A percentile compares a stretch with the other conserved stretches of the same genome.
These are phyloP conservation scores for Beauveria sp. DNA, from an alignment of 2,329 filamentous ascomycete species.

Conservation along the genomic window DNA sequence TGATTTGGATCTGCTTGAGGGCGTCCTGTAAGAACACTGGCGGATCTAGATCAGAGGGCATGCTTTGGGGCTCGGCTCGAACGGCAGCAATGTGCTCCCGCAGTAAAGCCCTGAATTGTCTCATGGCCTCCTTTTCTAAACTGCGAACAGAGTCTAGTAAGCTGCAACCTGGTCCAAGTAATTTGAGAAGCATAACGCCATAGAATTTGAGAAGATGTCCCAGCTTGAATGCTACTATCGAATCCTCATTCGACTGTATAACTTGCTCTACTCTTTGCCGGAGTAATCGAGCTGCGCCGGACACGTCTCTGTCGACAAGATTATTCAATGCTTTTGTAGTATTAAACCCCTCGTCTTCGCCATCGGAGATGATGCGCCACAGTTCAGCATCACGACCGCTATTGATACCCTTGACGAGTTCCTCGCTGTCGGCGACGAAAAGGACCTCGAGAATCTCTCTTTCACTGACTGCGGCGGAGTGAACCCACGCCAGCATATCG, in stretches of 20 bases:
- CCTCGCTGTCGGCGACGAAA: conserved; percentile 84
- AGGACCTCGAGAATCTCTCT: conserved; percentile 84
- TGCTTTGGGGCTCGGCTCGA: conserved; percentile 62
- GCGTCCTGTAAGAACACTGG: conserved; percentile 77
- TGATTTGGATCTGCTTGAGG: conserved; percentile 65
- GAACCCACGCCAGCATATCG: conserved; percentile 96
- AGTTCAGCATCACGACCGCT: conserved; percentile 75
- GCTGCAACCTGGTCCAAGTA: conserved; percentile 62
- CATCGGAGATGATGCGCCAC: conserved; percentile 63
- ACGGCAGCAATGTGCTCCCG: conserved; percentile 71
- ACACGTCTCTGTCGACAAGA: conserved; percentile 78
- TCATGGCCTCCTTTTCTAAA: conserved; percentile 68
- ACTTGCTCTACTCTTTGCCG: conserved; percentile 86
- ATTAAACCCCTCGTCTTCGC: conserved; percentile 61
- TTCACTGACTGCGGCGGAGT: conserved; percentile 90
- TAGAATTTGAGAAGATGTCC: conserved; percentile 89
- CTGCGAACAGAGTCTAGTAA: conserved; percentile 61
- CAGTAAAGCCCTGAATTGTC: conserved; percentile 75
- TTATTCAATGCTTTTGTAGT: conserved; percentile 74
- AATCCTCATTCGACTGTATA: conserved; percentile 86
- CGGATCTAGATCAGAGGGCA: conserved; percentile 64
- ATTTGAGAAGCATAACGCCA: conserved; percentile 70
- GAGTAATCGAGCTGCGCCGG: conserved; percentile 74
- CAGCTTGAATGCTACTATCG: conserved; percentile 80
- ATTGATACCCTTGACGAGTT: conserved; percentile 75